These are phyloP conservation scores for Pseudopyricularia javanii DNA, from an alignment of 2,329 filamentous ascomycete genomes.

Conservation along the genomic window DNA sequence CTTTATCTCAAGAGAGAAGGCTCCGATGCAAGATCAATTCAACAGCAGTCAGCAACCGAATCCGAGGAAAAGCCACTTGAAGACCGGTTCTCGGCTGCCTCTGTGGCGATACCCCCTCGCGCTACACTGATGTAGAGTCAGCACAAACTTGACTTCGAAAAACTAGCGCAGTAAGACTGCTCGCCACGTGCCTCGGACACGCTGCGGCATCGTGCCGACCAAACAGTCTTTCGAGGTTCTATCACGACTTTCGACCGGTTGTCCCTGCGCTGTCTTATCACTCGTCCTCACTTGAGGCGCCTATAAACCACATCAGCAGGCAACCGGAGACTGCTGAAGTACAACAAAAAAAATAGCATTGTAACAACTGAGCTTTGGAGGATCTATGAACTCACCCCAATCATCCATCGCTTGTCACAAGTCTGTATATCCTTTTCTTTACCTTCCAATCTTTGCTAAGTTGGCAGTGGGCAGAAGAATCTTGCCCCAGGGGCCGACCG, in stretches of 20 bases:
- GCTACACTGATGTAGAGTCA: background rate
- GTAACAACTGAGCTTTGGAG: background rate
- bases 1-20: background rate
- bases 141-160: too few relatives aligned
- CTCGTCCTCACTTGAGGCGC: background rate
- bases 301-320: background rate
- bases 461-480: background rate
- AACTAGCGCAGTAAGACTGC: too few relatives aligned
- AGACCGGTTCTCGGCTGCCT: background rate
- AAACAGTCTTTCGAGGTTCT: too few relatives aligned
- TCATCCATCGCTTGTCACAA: background rate
- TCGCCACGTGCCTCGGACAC: too few relatives aligned
- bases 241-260: background rate
- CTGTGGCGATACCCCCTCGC: background rate
- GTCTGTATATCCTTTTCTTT: background rate
- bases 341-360: background rate
- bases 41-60: background rate
- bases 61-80: slow-evolving; percentile 3
- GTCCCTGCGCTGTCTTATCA: background rate
- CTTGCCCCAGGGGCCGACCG: background rate
- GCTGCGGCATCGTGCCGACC: too few relatives aligned
- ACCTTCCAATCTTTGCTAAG: background rate
- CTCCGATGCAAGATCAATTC: background rate
- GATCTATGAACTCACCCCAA: background rate
- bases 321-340: background rate